A percentile compares a stretch with the other conserved stretches of the same genome.
Conservation (phyloP, 768 basidiomycete species). For the Xerocomus potaroensis region DNA sequence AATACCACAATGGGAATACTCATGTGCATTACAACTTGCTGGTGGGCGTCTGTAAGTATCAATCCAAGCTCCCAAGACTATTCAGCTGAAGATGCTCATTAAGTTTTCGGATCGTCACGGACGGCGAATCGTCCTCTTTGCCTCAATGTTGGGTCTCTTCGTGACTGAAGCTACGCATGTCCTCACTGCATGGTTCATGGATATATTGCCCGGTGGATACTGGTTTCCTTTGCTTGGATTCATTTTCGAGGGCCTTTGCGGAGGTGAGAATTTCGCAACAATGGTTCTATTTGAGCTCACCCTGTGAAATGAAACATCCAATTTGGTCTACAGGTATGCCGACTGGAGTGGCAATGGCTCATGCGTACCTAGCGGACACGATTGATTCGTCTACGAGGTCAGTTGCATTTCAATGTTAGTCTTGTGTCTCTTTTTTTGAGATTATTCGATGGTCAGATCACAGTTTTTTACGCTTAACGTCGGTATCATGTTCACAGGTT, state of each 20-base stretch:
- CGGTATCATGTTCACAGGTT: constrained; percentile 70
- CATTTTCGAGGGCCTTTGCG: constrained; percentile 62
- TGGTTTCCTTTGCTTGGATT: constrained; percentile 71
- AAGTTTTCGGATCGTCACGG: constrained; percentile 79
- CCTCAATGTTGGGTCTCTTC: constrained; percentile 58
- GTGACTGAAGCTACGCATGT: constrained; percentile 64
- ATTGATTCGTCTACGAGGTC: constrained; percentile 53
- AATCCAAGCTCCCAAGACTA: neutral
- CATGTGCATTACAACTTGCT: constrained; percentile 73
- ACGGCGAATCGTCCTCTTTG: constrained; percentile 57
- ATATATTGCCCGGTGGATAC: constrained; percentile 72
- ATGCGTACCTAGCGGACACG: constrained; percentile 71
- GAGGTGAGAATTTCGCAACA: constrained; percentile 45
- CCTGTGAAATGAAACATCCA: constrained; percentile 2
- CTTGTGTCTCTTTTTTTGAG: constrained; percentile 3
- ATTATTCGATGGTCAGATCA: constrained; percentile 39
- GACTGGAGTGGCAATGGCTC: constrained; percentile 45
- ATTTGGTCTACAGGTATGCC: constrained; percentile 41
- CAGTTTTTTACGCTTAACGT: constrained; percentile 58
- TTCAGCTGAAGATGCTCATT: neutral
- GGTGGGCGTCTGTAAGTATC: constrained; percentile 75
- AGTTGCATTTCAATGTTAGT: constrained; percentile 16
- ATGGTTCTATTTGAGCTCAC: neutral
- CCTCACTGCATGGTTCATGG: constrained; percentile 54
- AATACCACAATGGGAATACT: constrained; percentile 65